phyloP scores from a whole-genome alignment of 352 stramenopile species.

The Pythium sp. region DNA sequence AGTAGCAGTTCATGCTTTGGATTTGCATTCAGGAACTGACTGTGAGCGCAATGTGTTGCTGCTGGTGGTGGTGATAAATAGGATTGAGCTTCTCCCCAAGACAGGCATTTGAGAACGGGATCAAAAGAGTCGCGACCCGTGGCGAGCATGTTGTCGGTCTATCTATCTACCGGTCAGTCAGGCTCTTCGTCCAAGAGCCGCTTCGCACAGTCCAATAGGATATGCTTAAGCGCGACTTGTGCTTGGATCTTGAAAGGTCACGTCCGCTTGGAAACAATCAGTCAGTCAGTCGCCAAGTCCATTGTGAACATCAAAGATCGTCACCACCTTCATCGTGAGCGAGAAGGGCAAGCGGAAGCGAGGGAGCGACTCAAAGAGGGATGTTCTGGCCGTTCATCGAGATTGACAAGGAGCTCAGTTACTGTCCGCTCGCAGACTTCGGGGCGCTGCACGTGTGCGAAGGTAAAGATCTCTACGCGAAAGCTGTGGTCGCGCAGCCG shows the following conservation, averaged over 20 bases:
- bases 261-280: not conserved
- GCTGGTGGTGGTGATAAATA: not conserved
- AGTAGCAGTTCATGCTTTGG: constrained; percentile 13
- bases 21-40: not conserved
- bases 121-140: constrained; percentile 4
- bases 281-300: not conserved
- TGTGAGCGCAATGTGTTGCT: not conserved
- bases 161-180: not conserved
- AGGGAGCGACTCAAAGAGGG: not conserved
- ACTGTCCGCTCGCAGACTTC: constrained; percentile 72
- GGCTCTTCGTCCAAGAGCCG: not conserved
- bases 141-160: not conserved
- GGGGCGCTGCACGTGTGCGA: constrained; percentile 37
- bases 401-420: constrained; percentile 49
- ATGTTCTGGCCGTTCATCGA: constrained; percentile 82
- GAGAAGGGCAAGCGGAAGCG: not conserved
- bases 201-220: constrained; percentile 3
- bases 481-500: constrained; percentile 54
- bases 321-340: not conserved
- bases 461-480: constrained; percentile 48
- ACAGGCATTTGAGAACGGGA: not conserved
- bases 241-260: not conserved
- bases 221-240: not conserved
- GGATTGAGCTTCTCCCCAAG: not conserved
- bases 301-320: not conserved